phyloP scores from a whole-genome alignment of 352 stramenopile genomes.

The Aphanomyces astaci region DNA sequence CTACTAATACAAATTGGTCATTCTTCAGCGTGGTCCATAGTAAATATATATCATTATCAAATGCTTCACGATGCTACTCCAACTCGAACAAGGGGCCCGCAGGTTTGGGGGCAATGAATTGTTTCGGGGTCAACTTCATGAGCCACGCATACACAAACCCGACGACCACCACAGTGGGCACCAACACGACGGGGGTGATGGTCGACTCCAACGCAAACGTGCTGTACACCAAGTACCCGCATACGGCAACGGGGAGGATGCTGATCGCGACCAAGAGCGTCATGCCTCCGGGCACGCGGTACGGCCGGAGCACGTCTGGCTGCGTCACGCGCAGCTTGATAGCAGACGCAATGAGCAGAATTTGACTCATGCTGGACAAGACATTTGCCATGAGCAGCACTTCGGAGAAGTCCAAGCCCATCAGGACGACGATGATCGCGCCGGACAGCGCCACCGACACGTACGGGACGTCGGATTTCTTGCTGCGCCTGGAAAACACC shows the following conservation, averaged over 20 bases:
- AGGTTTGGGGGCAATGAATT: constrained; percentile 1
- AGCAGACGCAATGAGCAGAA: constrained; percentile 87
- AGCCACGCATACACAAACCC: neutral
- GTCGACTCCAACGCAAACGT: neutral
- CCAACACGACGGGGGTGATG: neutral
- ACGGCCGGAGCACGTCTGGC: constrained; percentile 60
- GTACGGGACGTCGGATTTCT: constrained; percentile 37
- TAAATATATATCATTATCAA: too few relatives aligned
- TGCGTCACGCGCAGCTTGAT: constrained; percentile 74
- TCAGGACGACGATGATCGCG: constrained; percentile 33
- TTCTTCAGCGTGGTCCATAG: neutral
- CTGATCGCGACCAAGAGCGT: neutral
- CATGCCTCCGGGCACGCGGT: constrained; percentile 4
- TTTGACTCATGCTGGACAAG: constrained; percentile 70
- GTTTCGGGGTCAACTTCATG: constrained; percentile 1
- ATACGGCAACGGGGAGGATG: neutral
- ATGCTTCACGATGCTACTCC: neutral
- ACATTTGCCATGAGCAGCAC: constrained; percentile 86
- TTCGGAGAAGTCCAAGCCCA: constrained; percentile 54
- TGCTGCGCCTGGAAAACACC: constrained; percentile 55
- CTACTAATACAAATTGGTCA: too few relatives aligned
- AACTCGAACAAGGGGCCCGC: neutral
- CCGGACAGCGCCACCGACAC: constrained; percentile 34
- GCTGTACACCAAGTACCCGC: neutral
- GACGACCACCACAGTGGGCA: neutral